Evolutionary conservation across 2,329 filamentous ascomycete species (phyloP).

Genomic region (Penicillium verrucosum): DNA sequence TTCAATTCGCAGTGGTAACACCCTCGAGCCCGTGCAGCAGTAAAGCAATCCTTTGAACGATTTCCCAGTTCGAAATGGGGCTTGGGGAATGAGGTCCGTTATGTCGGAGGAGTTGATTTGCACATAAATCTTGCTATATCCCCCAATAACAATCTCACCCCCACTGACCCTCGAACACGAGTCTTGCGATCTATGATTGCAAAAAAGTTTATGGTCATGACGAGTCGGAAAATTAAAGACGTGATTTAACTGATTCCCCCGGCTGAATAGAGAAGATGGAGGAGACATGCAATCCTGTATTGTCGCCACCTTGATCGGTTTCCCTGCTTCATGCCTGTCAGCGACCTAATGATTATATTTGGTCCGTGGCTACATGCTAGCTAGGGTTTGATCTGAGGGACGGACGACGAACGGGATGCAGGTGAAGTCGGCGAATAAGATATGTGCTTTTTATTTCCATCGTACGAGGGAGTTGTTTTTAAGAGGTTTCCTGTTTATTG

Average conservation of each 20-base stretch:
- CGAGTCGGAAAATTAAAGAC: slow-evolving; percentile 26
- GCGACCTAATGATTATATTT: background rate
- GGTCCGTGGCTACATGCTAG: background rate
- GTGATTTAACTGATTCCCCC: slow-evolving; percentile 31
- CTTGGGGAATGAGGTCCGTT: slow-evolving; percentile 10
- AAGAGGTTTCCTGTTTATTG: slow-evolving; percentile 26
- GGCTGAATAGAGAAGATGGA: slow-evolving; percentile 32
- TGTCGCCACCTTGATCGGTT: slow-evolving; percentile 18
- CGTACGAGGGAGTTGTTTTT: slow-evolving; percentile 34
- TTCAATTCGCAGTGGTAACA: slow-evolving; percentile 41
- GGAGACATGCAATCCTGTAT: slow-evolving; percentile 14
- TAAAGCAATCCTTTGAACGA: slow-evolving; percentile 28
- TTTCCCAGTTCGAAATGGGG: slow-evolving; percentile 16
- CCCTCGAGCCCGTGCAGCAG: slow-evolving; percentile 45
- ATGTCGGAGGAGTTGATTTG: slow-evolving; percentile 10
- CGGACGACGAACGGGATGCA: slow-evolving; percentile 19
- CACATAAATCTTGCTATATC: slow-evolving; percentile 6
- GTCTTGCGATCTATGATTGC: slow-evolving; percentile 20
- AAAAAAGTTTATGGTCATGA: slow-evolving; percentile 32
- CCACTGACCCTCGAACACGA: slow-evolving; percentile 18
- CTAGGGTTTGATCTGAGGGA: slow-evolving; percentile 5
- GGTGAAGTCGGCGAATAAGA: slow-evolving; percentile 30
- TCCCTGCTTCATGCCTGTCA: slow-evolving; percentile 9
- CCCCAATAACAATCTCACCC: slow-evolving; percentile 10
- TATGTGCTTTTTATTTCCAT: slow-evolving; percentile 27